phyloP scores from a whole-genome alignment of 2,329 filamentous ascomycete species.

The Arthrobotrys sinensis region DNA sequence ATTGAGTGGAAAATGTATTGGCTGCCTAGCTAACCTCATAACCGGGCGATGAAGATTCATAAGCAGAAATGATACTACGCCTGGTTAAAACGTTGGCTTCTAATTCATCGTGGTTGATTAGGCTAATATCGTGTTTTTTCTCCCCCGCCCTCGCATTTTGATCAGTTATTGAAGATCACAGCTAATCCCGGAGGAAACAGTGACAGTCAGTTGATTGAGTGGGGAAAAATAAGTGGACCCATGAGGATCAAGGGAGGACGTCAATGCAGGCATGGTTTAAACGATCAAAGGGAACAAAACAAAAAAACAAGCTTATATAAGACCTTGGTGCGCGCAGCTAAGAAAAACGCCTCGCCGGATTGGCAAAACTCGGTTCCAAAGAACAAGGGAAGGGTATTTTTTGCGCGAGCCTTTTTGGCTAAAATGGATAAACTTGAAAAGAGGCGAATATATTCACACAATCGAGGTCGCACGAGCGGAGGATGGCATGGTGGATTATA shows the following conservation, averaged over 20 bases:
- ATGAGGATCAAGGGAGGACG: neutral
- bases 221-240: neutral
- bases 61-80: neutral
- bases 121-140: conserved; percentile 33
- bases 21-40: conserved; percentile 6
- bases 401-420: conserved; percentile 52
- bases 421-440: conserved; percentile 42
- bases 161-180: neutral
- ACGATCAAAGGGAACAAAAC: neutral
- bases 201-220: conserved; percentile 23
- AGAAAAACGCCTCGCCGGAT: conserved; percentile 40
- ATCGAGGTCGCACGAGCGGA: conserved; percentile 25
- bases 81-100: neutral
- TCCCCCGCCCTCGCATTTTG: neutral
- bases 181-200: neutral
- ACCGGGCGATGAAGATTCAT: neutral
- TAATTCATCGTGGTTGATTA: conserved; percentile 20
- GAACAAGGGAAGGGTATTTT: neutral
- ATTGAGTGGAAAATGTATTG: neutral
- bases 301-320: conserved; percentile 36
- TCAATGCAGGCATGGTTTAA: neutral
- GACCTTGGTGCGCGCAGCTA: conserved; percentile 10
- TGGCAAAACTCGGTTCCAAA: conserved; percentile 53
- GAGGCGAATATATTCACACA: neutral
- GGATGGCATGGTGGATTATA: neutral